Base-by-base conservation (phyloP, 2,329 filamentous ascomycete genomes). In the Anthostomella pinea region DNA sequence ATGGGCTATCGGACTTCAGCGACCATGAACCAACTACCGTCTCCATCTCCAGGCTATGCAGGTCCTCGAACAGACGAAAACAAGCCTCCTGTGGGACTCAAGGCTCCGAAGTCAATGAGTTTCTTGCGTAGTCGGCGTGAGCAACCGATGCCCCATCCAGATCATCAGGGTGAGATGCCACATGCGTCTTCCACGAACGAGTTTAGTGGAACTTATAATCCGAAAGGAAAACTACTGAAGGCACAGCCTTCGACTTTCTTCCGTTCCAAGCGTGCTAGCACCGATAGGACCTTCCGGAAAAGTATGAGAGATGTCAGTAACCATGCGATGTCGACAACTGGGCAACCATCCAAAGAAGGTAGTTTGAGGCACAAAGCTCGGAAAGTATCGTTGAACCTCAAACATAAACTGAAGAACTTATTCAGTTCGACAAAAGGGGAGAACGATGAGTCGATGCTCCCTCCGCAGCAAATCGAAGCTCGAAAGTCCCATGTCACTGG, bases 361-460 rank as follows among this genome's bases (percentile, higher is more conserved):
- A 60, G 59, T 4, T 48, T 81, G 18, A 70, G 67, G 29, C 62
- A 65, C 19, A 79, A 73, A 33, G 75, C 77, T 8, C 70, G 83
- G 16, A 80, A 78, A 20, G 75, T 80, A 10, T 86, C 83, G 0
- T 72, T 68, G 11, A 75, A 73, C 0, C 52, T 88, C 24, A 83
- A 73, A 51, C 72, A 68, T 30, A 85, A 71, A 39, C 51, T 88
- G 41, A 83, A 73, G 56, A 72, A 61, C 23, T 64, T 82, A 0
- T 79, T 85, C 45, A 65, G 66, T 17, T 60, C 68, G 13, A 46
- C 48, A 6, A 65, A 59, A 53, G 60, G 39, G 29, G 64, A 65
- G 1, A 58, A 62, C 5, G 59, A 60, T 14, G 52, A 58, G 2
- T 41, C 51, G 1, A 34, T 32, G 2, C 53, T 78, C 8, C 74